These are phyloP conservation scores for Zygoascus hellenicus DNA, from an alignment of 1,139 yeast species.

Conservation along the genomic window DNA sequence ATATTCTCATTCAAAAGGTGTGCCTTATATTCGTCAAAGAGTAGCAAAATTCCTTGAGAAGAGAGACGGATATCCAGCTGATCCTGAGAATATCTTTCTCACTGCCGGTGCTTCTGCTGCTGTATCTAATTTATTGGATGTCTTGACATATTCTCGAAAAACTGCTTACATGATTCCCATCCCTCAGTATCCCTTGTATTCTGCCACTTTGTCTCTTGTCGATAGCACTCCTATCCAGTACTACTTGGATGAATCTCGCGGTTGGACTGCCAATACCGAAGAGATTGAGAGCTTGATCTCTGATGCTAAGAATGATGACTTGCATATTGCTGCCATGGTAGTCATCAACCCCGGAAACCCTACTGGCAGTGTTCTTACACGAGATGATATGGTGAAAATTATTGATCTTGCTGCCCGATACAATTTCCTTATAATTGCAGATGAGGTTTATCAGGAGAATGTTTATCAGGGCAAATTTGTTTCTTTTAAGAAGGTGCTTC, in stretches of 20 bases:
- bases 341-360: conserved; percentile 98
- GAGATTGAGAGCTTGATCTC: conserved; percentile 56
- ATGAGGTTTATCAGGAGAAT: conserved; percentile 95
- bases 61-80: conserved; percentile 64
- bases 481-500: conserved; percentile 42
- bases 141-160: conserved; percentile 58
- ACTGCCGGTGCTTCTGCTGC: conserved; percentile 95
- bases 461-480: conserved; percentile 59
- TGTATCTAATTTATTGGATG: conserved; percentile 66
- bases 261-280: conserved; percentile 77
- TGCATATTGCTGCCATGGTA: conserved; percentile 72
- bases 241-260: conserved; percentile 67
- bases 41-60: conserved; percentile 72
- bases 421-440: conserved; percentile 88
- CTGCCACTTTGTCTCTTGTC: conserved; percentile 82
- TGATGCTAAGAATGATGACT: conserved; percentile 48
- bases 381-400: conserved; percentile 61
- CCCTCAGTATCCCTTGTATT: conserved; percentile 95
- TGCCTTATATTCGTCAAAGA: conserved; percentile 58
- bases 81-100: conserved; percentile 68
- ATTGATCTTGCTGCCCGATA: conserved; percentile 75
- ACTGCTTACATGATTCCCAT: conserved; percentile 91
- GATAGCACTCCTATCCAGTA: conserved; percentile 84
- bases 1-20: conserved; percentile 90
- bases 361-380: conserved; percentile 75